Base-by-base conservation (phyloP, 2,329 filamentous ascomycete genomes). In the Dendryphion nanum region DNA sequence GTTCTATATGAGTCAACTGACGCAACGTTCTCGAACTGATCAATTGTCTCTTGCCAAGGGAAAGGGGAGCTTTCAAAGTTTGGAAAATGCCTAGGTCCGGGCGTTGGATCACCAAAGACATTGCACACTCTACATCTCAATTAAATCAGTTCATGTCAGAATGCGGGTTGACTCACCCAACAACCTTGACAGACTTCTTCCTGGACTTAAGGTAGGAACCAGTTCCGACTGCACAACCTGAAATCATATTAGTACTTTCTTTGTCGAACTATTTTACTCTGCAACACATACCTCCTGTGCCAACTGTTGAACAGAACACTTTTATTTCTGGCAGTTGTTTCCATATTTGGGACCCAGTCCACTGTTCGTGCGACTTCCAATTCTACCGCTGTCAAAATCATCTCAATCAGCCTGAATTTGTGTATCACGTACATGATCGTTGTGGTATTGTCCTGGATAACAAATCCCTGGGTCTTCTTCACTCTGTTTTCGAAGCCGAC, bases 341-440 rank as follows among this genome's bases (percentile, higher is more conserved):
- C 32, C 73, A 63, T 13, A 82, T 78, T 44, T 81, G 78, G 0
- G 77, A 75, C 0, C 78, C 78, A 0, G 78, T 82, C 78, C 78
- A 82, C 16, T 70, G 71, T 8, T 76, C 57, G 45, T 82, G 78
- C 2, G 78, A 63, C 50, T 70, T 67, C 72, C 74, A 77, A 40
- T 78, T 77, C 72, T 74, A 37, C 50, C 56, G 39, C 12, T 26
- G 30, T 44, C 18, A 42, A 30, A 8, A 18, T 14, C 28, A 32
- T 35, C 18, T 38, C 16, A 23, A 16, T 26, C 6, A 34, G 13
- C 2, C 26, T 13, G 10, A 33, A 8, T 30, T 33, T n/a, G n/a
- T 18, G 12, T 26, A n/a, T n/a, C 12, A 15, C 63, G 45, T 45
- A 47, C 50, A 31, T 59, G 45, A 13, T 77, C 67, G 33, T 80